phyloP scores from a whole-genome alignment of 768 basidiomycete genomes.

The Erythrobasidium yunnanense region DNA sequence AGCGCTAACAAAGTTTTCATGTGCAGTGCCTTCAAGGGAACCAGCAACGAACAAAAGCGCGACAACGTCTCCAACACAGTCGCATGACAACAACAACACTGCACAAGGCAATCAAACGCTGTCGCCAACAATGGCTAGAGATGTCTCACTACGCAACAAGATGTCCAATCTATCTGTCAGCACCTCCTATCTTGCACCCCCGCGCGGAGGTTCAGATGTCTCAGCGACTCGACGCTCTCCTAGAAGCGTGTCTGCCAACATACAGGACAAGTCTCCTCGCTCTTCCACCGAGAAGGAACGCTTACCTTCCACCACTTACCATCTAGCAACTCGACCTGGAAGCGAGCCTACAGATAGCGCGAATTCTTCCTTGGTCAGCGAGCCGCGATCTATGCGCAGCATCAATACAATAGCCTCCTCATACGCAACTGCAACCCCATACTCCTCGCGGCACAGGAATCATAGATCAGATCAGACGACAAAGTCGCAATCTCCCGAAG shows the following conservation, averaged over 20 bases:
- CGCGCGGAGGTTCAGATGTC: slow-evolving; percentile 17
- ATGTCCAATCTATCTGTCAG: neutral
- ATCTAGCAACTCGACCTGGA: slow-evolving; percentile 16
- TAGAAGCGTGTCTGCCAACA: neutral
- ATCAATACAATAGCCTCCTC: neutral
- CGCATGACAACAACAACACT: neutral
- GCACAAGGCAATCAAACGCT: neutral
- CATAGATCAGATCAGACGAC: neutral
- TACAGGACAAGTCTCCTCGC: neutral
- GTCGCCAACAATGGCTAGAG: neutral
- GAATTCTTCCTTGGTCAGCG: slow-evolving; percentile 22
- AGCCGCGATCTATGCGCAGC: slow-evolving; percentile 5
- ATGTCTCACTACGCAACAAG: slow-evolving; percentile 10
- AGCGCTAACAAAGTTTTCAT: neutral
- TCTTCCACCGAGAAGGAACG: slow-evolving; percentile 16
- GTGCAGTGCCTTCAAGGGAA: neutral
- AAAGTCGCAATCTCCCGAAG: slow-evolving; percentile 5
- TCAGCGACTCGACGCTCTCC: neutral
- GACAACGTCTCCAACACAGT: neutral
- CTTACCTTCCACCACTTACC: slow-evolving; percentile 7
- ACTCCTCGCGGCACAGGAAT: neutral
- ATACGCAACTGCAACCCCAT: neutral
- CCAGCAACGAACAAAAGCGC: neutral
- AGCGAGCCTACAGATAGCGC: slow-evolving; percentile 23
- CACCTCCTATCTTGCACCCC: slow-evolving; percentile 4